These are phyloP conservation scores for Xylariales sp. DNA, from an alignment of 2,329 filamentous ascomycete species.

Conservation along the genomic window DNA sequence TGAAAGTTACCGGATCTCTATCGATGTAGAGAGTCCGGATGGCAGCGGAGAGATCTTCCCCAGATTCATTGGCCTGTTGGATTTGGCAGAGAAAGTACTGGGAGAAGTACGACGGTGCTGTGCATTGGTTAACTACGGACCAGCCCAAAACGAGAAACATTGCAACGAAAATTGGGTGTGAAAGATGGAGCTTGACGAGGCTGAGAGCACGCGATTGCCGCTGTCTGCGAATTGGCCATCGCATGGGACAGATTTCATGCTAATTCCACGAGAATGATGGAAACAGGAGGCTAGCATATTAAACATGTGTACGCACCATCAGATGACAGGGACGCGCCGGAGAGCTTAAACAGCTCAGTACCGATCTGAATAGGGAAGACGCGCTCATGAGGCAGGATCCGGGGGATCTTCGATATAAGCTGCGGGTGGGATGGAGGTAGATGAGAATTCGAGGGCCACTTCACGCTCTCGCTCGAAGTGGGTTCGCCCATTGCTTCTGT, in stretches of 20 bases:
- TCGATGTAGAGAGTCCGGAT: constrained; percentile 91
- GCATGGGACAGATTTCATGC: too few relatives aligned
- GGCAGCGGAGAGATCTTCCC: constrained; percentile 41
- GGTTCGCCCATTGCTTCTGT: constrained; percentile 21
- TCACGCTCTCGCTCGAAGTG: constrained; percentile 22
- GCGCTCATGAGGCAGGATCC: constrained; percentile 63
- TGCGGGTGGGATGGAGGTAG: constrained; percentile 24
- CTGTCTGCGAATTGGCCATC: too few relatives aligned
- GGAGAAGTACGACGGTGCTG: constrained; percentile 94
- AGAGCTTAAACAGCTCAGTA: constrained; percentile 67
- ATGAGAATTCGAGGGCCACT: constrained; percentile 16
- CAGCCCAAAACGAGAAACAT: too few relatives aligned
- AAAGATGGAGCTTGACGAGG: too few relatives aligned
- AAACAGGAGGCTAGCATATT: constrained; percentile 3
- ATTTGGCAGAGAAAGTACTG: constrained; percentile 88
- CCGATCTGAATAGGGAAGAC: constrained; percentile 75
- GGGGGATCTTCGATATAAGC: constrained; percentile 44
- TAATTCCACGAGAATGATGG: too few relatives aligned
- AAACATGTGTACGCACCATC: constrained; percentile 50
- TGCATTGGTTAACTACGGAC: constrained; percentile 13
- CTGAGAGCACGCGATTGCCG: too few relatives aligned
- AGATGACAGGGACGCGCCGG: constrained; percentile 68
- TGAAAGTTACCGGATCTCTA: constrained; percentile 83
- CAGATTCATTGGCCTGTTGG: constrained; percentile 54
- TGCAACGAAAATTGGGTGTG: too few relatives aligned